These are phyloP conservation scores for Scheffersomyces stambukii DNA, from an alignment of 1,139 yeast species.

Conservation along the genomic window DNA sequence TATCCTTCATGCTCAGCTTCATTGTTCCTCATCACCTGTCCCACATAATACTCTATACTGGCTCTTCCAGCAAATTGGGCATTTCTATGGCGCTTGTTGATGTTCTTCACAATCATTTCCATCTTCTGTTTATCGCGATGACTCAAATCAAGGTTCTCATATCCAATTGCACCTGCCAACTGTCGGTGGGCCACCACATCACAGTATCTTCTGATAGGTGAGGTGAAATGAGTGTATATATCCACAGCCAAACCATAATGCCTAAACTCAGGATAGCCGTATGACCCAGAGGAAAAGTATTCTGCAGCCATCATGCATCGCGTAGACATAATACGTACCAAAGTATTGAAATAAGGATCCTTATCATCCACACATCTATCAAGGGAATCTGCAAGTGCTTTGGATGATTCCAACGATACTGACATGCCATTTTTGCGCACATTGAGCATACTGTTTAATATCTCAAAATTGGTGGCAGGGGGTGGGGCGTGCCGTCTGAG, in stretches of 20 bases:
- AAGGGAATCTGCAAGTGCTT: conserved; percentile 88
- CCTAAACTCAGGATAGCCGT: conserved; percentile 86
- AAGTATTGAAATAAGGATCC: conserved; percentile 90
- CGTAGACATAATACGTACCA: conserved; percentile 94
- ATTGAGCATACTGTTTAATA: conserved; percentile 80
- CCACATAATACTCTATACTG: conserved; percentile 94
- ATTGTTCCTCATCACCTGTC: conserved; percentile 88
- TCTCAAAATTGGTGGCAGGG: conserved; percentile 89
- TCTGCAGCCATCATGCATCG: conserved; percentile 99
- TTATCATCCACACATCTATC: conserved; percentile 79
- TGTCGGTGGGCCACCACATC: conserved; percentile 97
- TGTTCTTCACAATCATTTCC: conserved; percentile 85
- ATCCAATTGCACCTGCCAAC: conserved; percentile 93
- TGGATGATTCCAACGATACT: conserved; percentile 79
- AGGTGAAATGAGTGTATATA: conserved; percentile 96
- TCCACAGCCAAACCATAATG: conserved; percentile 98
- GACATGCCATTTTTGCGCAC: conserved; percentile 73
- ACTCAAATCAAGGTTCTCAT: conserved; percentile 74
- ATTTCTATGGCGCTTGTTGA: conserved; percentile 91
- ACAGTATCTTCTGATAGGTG: conserved; percentile 97
- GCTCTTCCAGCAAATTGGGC: conserved; percentile 99
- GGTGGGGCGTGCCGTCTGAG: conserved; percentile 96
- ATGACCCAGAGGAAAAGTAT: conserved; percentile 91
- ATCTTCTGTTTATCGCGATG: conserved; percentile 88
- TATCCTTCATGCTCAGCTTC: conserved; percentile 82